Conservation (phyloP, 2,329 filamentous ascomycete genomes). For the Anisogramma anomala region DNA sequence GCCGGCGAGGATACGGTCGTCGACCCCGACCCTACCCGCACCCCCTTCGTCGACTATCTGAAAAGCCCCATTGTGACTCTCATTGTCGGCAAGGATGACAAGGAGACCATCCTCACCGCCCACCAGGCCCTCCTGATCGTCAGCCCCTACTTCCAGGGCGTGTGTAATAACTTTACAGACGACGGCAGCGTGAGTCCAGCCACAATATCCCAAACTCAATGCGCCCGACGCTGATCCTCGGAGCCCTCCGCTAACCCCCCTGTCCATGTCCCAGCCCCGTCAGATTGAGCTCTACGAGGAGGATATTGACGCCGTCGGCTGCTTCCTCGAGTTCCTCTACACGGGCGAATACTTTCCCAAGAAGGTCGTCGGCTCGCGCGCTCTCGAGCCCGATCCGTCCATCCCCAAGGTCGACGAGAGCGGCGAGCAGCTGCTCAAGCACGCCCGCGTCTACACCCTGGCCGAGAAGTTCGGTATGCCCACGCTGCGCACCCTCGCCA, state of each 20-base stretch:
- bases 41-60: conserved; percentile 47
- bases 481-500: conserved; percentile 62
- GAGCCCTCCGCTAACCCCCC: not conserved
- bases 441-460: conserved; percentile 81
- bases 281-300: conserved; percentile 57
- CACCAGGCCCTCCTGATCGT: conserved; percentile 66
- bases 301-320: conserved; percentile 62
- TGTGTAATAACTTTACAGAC: conserved; percentile 49
- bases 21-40: conserved; percentile 22
- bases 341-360: conserved; percentile 78
- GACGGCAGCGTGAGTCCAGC: conserved; percentile 44
- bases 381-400: conserved; percentile 57
- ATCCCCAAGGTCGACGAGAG: conserved; percentile 58
- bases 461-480: conserved; percentile 64
- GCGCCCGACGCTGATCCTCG: too few relatives aligned
- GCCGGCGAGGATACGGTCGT: conserved; percentile 26
- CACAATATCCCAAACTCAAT: not conserved
- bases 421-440: conserved; percentile 75
- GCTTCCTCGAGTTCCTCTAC: conserved; percentile 75
- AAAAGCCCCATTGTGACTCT: conserved; percentile 59
- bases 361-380: conserved; percentile 49
- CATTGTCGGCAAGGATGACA: conserved; percentile 49
- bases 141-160: conserved; percentile 62
- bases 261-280: conserved; percentile 36
- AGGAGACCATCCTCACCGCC: conserved; percentile 55